phyloP scores from a whole-genome alignment of 202 grass and related monocot genomes.

The Digitaria exilis region DNA sequence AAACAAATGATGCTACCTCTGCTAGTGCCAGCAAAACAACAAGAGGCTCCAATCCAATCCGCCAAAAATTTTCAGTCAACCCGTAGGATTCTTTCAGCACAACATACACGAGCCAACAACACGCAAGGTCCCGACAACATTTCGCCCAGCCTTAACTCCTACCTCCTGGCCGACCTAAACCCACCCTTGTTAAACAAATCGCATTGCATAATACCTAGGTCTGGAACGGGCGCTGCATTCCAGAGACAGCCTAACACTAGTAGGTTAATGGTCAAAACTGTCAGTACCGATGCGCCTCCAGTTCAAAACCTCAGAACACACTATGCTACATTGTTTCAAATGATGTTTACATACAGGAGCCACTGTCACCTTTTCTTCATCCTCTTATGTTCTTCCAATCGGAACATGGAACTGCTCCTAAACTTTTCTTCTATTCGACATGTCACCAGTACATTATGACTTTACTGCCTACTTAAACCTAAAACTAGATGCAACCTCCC shows the following conservation, averaged over 20 bases:
- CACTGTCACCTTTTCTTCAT: not conserved
- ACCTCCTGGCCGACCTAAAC: slow-evolving; percentile 20
- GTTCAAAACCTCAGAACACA: slow-evolving; percentile 27
- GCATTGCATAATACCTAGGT: not conserved
- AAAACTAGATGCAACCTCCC: slow-evolving; percentile 29
- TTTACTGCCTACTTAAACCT: slow-evolving; percentile 31
- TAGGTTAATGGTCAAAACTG: slow-evolving; percentile 1
- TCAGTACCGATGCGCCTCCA: slow-evolving; percentile 20
- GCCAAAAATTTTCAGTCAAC: slow-evolving; percentile 43
- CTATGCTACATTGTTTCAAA: not conserved
- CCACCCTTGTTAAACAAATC: not conserved
- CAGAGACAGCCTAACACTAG: not conserved
- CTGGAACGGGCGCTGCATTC: slow-evolving; percentile 22
- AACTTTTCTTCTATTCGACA: slow-evolving; percentile 23
- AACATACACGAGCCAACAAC: not conserved
- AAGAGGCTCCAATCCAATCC: too few relatives aligned
- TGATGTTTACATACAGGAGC: slow-evolving; percentile 3
- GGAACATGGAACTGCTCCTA: slow-evolving; percentile 25
- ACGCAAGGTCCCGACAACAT: slow-evolving; percentile 25
- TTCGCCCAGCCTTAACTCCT: slow-evolving; percentile 29
- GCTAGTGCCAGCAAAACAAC: not conserved
- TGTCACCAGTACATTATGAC: not conserved
- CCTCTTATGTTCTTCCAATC: slow-evolving; percentile 39
- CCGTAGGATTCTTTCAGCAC: slow-evolving; percentile 21
- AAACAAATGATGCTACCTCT: too few relatives aligned